Evolutionary conservation across 495 filamentous ascomycete genomes (phyloP).

Genomic region (Articulospora tetracladia): DNA sequence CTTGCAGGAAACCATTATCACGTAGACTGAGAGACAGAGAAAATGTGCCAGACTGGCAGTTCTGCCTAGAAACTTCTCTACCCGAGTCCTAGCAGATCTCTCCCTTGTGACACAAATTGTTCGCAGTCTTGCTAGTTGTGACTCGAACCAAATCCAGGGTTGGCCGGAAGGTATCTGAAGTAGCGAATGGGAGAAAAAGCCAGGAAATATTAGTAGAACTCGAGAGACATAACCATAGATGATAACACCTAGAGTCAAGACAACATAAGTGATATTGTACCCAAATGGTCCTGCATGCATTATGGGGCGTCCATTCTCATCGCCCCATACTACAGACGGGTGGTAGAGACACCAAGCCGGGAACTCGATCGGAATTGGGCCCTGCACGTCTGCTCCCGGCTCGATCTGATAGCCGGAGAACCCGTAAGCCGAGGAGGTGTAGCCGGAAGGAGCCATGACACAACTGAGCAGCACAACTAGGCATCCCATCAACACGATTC

Average conservation of each 20-base stretch:
- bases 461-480: neutral
- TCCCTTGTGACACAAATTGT: neutral
- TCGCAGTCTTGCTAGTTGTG: neutral
- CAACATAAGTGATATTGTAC: neutral
- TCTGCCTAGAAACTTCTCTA: neutral
- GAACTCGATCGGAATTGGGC: neutral
- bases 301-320: neutral
- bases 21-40: neutral
- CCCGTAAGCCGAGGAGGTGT: neutral
- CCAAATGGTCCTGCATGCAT: too few species aligned
- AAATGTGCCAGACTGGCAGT: neutral
- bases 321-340: neutral
- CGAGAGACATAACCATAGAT: neutral
- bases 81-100: too few species aligned
- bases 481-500: neutral
- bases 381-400: too few species aligned
- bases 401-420: too few species aligned
- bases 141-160: neutral
- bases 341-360: constrained; percentile 8
- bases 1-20: neutral
- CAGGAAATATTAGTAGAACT: neutral
- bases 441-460: neutral
- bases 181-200: too few species aligned
- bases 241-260: neutral
- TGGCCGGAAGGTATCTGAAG: too few species aligned